Evolutionary conservation across 2,329 filamentous ascomycete genomes (phyloP), one percentile per base, ranked within the genome.

Genomic region (Zopfia rhizophila): DNA sequence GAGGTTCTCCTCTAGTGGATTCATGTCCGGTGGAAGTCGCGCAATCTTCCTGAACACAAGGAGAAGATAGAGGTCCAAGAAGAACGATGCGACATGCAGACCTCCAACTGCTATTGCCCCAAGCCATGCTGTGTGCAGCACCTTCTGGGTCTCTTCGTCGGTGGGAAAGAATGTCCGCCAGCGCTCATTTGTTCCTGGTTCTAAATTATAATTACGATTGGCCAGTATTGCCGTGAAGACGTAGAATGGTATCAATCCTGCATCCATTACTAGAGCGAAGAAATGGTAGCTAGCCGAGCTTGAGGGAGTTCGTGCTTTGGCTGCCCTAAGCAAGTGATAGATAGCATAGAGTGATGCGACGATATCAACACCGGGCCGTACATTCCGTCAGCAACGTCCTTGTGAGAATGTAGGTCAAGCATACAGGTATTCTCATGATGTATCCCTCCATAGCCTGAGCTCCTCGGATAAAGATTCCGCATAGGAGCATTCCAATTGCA

Each of bases 251-350:
- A 86, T 77, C 40, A 87, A 73, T 13, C 81, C 81, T n/a, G 77
- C 73, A 68, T 97, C 93, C 29, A 88, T 82, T 30, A 91, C 75
- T 8, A 83, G 79, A 3, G 91, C 85, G 68, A 97, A 97, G 45
- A 94, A 75, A 72, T 95, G 91, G 72, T 97, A 97, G 54, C 90
- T 93, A 11, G 90, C 87, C 13, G 91, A 90, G 16, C 90, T 96
- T 3, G 80, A 87, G 0, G 93, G 86, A 0, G 91, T 85, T 38
- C 91, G 85, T 31, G 80, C 82, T 35, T 84, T 84, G 1, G 89
- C 82, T 25, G 86, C 83, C 22, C 89, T 84, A 11, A 83, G 78
- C 27, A 95, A 83, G 68, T 97, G 91, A 62, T 89, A 94, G 49
- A 95, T 81, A 29, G 82, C 89, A 70, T 97, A 97, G 13, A 85